phyloP scores from a whole-genome alignment of 106 monocot species.

The Narthecium ossifragum region DNA sequence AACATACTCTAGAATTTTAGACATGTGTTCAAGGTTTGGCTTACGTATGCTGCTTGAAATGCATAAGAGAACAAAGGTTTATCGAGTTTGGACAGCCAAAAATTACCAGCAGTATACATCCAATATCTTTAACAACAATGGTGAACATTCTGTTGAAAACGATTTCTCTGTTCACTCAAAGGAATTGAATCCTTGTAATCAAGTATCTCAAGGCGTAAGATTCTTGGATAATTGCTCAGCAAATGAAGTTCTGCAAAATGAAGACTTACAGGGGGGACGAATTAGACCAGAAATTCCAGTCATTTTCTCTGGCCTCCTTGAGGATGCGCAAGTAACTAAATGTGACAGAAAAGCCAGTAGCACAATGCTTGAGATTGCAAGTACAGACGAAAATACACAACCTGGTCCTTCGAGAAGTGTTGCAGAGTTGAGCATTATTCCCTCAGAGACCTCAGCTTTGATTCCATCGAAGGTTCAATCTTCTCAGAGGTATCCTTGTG shows the following conservation, averaged over 20 bases:
- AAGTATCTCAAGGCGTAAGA: background rate
- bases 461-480: slow-evolving; percentile 8
- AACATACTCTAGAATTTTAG: slow-evolving; percentile 25
- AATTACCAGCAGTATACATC: slow-evolving; percentile 24
- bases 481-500: slow-evolving; percentile 16
- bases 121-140: slow-evolving; percentile 7
- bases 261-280: slow-evolving; percentile 3
- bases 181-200: slow-evolving; percentile 12
- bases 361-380: too few species aligned
- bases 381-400: too few species aligned
- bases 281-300: background rate
- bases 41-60: slow-evolving; percentile 44
- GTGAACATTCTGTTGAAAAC: slow-evolving; percentile 15
- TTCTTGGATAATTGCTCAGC: background rate
- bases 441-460: slow-evolving; percentile 6
- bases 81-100: slow-evolving; percentile 59
- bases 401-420: too few species aligned
- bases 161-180: slow-evolving; percentile 2
- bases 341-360: background rate
- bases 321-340: slow-evolving; percentile 10
- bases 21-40: slow-evolving; percentile 38
- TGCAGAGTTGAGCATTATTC: too few species aligned
- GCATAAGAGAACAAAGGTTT: slow-evolving; percentile 29
- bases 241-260: slow-evolving; percentile 3
- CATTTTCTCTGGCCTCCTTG: slow-evolving; percentile 4